Base-by-base conservation (phyloP, 192 early-diverging fungal species). In the Entomortierella chlamydospora region DNA sequence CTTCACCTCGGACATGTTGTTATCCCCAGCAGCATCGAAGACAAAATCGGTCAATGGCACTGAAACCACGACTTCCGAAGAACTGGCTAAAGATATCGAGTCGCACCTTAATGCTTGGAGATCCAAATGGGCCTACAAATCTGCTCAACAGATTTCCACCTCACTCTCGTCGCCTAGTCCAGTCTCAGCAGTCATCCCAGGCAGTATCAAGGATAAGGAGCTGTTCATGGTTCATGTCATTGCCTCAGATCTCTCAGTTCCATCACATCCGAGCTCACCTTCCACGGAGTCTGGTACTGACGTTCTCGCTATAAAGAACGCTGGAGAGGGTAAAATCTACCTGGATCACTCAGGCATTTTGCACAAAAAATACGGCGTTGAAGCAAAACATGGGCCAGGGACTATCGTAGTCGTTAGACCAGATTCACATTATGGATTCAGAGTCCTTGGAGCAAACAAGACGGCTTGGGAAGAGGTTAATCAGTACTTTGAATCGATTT, bases 201-300 rank as follows among this genome's bases (percentile, higher is more conserved):
- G 47, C 39, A 5, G 52, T 30, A 7, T 18, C 42, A 49, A 20
- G 13, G 47, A 51, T n/a, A 17, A 55, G 0, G 17, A 50, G 18
- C n/a, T 69, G 25, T 78, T 78, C 42, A 78, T 69, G 67, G 55
- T 59, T 1, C 73, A 78, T 54, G 61, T 64, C 17, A 25, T 66
- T 66, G 56, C 56, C 2, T 50, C 70, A 17, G 56, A 56, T 12
- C 34, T 28, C 17, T 29, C 52, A 0, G 2, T 49, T 20, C n/a
- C 61, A 1, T 25, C 64, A 9, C 23, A 25, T 6, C 13, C 13
- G 18, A 11, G 15, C 7, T 25, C 50, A 53, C 18, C 62, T 34
- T 18, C n/a, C n/a, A n/a, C n/a, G n/a, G n/a, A n/a, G 12, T 43
- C 22, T 22, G 25, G 17, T 17, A 29, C 17, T 23, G 60, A 64